Percentiles rank a stretch among this genome's conserved stretches.
phyloP scores from a whole-genome alignment of 805 yeast genomes.

The Wickerhamiella musiphila region DNA sequence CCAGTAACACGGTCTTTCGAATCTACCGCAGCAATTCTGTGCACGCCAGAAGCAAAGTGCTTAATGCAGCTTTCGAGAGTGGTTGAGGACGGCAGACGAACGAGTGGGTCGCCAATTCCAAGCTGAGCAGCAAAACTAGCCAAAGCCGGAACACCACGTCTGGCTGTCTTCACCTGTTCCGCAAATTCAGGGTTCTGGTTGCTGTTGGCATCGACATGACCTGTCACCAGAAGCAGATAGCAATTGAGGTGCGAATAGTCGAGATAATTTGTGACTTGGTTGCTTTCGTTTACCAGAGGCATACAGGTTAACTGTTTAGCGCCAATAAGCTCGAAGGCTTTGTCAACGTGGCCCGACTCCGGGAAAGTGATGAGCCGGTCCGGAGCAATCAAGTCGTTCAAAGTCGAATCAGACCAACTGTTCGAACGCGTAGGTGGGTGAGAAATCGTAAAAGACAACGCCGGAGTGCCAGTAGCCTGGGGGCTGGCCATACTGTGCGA shows the following conservation, averaged over 20 bases:
- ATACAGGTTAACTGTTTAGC: slow-evolving; percentile 64
- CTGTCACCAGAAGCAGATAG: slow-evolving; percentile 66
- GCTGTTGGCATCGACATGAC: slow-evolving; percentile 32
- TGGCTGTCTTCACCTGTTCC: slow-evolving; percentile 40
- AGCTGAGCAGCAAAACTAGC: slow-evolving; percentile 74
- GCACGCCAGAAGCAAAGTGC: slow-evolving; percentile 87
- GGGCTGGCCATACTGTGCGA: too few relatives aligned
- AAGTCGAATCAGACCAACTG: slow-evolving; percentile 28
- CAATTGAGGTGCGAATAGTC: slow-evolving; percentile 87
- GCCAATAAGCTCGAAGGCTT: slow-evolving; percentile 67
- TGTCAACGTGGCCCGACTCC: slow-evolving; percentile 57
- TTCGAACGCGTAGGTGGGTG: too few relatives aligned
- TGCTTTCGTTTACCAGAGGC: slow-evolving; percentile 35
- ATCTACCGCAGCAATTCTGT: slow-evolving; percentile 69
- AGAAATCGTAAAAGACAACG: too few relatives aligned
- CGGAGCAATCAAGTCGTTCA: slow-evolving; percentile 59
- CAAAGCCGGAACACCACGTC: slow-evolving; percentile 77
- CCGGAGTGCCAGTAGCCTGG: too few relatives aligned
- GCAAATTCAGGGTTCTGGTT: slow-evolving; percentile 23
- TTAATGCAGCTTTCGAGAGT: slow-evolving; percentile 62
- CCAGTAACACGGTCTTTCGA: slow-evolving; percentile 47
- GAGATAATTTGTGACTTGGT: slow-evolving; percentile 36
- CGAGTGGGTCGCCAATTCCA: slow-evolving; percentile 65
- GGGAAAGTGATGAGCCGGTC: slow-evolving; percentile 59
- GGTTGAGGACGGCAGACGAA: slow-evolving; percentile 46